Base-by-base conservation (phyloP, 2,329 filamentous ascomycete genomes). In the Cladosporium sp. region DNA sequence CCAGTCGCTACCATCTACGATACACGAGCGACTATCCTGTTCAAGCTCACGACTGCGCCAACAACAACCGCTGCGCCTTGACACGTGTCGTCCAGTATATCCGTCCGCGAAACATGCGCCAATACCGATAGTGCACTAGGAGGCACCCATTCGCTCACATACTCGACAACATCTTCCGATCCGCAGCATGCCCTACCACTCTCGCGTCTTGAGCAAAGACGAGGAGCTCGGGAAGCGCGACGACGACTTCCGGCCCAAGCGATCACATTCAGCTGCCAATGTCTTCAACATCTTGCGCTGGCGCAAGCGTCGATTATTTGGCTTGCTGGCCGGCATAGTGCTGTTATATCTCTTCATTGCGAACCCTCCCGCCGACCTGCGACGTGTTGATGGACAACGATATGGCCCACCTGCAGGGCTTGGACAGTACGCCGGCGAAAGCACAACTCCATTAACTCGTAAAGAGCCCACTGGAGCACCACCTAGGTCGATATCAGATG, bases 151-250 rank as follows among this genome's bases (percentile, higher is more conserved):
- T 21, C 64, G 67, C 36, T 63, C 65, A 57, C 58, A 32, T 28
- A 28, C 30, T 39, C 63, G 18, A 21, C 23, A 32, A 6, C 23
- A 13, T 13, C 14, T 32, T 32, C 16, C 58, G 46, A 43, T 66
- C 28, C 60, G 64, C 65, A 69, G 63, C 46, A 68, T 69, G 65
- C 64, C 58, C 48, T 51, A 49, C 34, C 57, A 56, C 48, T 39
- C 66, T 14, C 61, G 67, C 58, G 63, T 65, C 61, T 66, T 65
- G 62, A 65, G 63, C 66, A 81, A 79, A 65, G 87, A 89, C 73
- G 86, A 87, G 77, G 86, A 89, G 80, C 80, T 88, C 66, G 86
- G 86, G 65, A 89, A 89, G 77, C 86, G 86, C 73, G 84, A 89
- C 75, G 87, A 89, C 75, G 86, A 88, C 75, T 84, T 86, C 75